Base-by-base conservation (phyloP, 331 rosid species). In the Cydonia oblonga region DNA sequence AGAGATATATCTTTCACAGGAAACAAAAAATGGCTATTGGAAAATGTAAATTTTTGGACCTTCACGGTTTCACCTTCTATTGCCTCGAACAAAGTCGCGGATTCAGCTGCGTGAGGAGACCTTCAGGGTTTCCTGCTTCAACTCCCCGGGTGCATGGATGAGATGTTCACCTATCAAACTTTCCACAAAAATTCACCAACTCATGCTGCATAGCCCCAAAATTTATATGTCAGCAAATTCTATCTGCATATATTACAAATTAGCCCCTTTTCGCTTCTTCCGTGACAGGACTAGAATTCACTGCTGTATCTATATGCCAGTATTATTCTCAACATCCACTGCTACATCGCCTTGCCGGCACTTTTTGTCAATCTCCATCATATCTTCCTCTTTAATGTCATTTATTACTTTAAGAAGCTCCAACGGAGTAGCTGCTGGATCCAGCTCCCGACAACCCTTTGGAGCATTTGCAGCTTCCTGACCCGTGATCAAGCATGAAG, bases 381-480 rank as follows among this genome's bases (percentile, higher is more conserved):
- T 35, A 40, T 75, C 83, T 59, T 81, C 68, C 20, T 65, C 82
- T 56, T 58, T 65, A 24, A 65, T 72, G 49, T 78, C 80, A 10
- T 73, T 9, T 70, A 78, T 78, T 28, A 75, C 80, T 51, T 78
- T 71, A 58, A 78, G 80, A 70, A 82, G 82, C 5, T 82, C 85
- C 11, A 66, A 4, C 5, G 82, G 82, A 38, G 82, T 82, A 56
- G 82, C 85, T 9, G 85, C 85, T 14, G 85, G 82, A 53, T 82
- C 85, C 74, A 82, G 77, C 80, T 82, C 85, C 63, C 82, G 80
- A 49, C 85, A 82, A 70, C 85, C 82, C 58, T 71, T 78, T 52
- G 82, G 85, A 74, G 85, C 73, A 70, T 77, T 81, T 4, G 73
- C 52, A 44, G 75, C 77, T 74, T 81, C 85, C 38, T 70, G 85